Evolutionary conservation across 208 protist species (phyloP), one percentile per base, ranked within the genome.

Genomic region (Leishmania mexicana): DNA sequence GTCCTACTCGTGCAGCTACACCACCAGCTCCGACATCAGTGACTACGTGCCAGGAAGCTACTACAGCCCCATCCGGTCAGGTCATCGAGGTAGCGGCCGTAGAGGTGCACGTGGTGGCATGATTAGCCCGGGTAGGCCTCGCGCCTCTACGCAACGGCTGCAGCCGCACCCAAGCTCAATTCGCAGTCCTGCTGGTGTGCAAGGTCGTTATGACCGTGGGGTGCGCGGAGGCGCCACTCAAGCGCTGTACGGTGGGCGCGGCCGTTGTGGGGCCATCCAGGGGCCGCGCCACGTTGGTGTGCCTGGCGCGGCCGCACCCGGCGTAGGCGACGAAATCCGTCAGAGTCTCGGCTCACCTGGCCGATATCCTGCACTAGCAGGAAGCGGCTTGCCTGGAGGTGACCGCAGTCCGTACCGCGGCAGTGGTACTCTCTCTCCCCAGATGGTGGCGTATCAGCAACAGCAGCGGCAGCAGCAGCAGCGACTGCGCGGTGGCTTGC

Each of bases 1-100:
- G 10, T 78, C 49, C 60, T 80, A 80, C 78, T 85, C 78, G 24
- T 85, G 74, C 83, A 81, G 77, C 78, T 79, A 82, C 83, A 80
- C 72, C 38, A 80, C 78, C 42, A 80, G 64, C 72, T 82, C 83
- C 45, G 83, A 82, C 78, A 80, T 79, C 28, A 85, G 67, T 40
- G 77, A 85, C 77, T 81, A 83, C 75, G 49, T 76, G 17, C 74
- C 67, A 1, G 76, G 83, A 19, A 83, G 75, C 78, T 85, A 80
- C 81, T 83, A 73, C 75, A 81, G 83, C 65, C 72, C 83, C 45
- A 67, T 75, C 58, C 76, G 75, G 28, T 31, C 53, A 31, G n/a
- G 1, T 3, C 13, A 51, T 45, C 40, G 1, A 35, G 6, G 75
- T 28, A 75, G 57, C 3, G 19, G 49, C 19, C 51, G 51, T 6